Conservation (phyloP, 2,329 filamentous ascomycete genomes). For the Stemphylium vesicarium region DNA sequence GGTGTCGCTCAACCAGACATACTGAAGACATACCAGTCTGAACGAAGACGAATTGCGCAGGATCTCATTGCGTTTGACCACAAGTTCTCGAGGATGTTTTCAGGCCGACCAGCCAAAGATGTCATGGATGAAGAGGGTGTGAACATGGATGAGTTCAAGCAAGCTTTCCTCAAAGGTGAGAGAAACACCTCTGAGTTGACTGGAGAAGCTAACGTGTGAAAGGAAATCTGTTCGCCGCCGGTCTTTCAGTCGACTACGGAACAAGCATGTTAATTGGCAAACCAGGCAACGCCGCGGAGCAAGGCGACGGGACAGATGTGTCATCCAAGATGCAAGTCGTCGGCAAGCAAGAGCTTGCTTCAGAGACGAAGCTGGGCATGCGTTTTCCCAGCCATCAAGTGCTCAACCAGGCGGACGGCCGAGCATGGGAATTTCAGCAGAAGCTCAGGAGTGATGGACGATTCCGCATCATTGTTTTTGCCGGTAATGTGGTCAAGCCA, state of each 20-base stretch:
- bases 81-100: conserved; percentile 56
- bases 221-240: conserved; percentile 65
- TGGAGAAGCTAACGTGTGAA: not conserved
- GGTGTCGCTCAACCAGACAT: conserved; percentile 50
- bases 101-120: conserved; percentile 61
- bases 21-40: conserved; percentile 60
- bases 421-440: conserved; percentile 66
- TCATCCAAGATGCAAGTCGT: conserved; percentile 31
- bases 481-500: conserved; percentile 60
- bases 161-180: conserved; percentile 60
- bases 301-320: conserved; percentile 58
- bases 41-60: conserved; percentile 66
- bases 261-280: conserved; percentile 63
- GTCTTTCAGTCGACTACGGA: conserved; percentile 65
- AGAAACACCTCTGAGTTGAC: too few relatives aligned
- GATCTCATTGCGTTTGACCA: conserved; percentile 66
- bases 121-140: conserved; percentile 66
- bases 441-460: conserved; percentile 63
- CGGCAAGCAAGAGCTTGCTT: conserved; percentile 53
- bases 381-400: conserved; percentile 66
- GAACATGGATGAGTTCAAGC: conserved; percentile 67
- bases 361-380: conserved; percentile 59
- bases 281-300: conserved; percentile 50
- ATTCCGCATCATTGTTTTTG: conserved; percentile 67
- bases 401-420: conserved; percentile 62